Percentiles rank a stretch among this genome's conserved stretches.
phyloP scores from a whole-genome alignment of 2,329 filamentous ascomycete genomes.

The Trichoderma polysporum region DNA sequence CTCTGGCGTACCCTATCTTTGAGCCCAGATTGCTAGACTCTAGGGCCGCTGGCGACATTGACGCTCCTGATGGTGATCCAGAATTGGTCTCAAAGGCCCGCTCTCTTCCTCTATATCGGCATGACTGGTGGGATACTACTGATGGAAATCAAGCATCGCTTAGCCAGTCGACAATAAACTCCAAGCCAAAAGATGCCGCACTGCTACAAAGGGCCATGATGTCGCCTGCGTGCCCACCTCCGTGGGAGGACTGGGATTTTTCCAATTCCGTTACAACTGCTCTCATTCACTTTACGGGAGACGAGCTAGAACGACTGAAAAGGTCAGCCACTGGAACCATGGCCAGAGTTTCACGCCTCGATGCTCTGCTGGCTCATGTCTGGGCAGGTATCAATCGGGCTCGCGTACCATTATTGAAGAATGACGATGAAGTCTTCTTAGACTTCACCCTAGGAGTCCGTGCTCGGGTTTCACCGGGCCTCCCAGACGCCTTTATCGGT shows the following conservation, averaged over 20 bases:
- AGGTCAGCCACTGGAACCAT: not conserved
- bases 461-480: not conserved
- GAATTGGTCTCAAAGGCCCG: not conserved
- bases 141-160: not conserved
- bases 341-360: not conserved
- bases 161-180: not conserved
- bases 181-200: not conserved
- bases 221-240: not conserved
- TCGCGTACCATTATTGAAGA: not conserved
- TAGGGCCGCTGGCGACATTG: not conserved
- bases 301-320: not conserved
- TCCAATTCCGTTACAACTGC: not conserved
- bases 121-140: not conserved
- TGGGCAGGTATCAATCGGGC: not conserved
- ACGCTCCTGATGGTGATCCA: not conserved
- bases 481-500: not conserved
- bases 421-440: not conserved
- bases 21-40: not conserved
- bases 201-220: not conserved
- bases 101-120: not conserved
- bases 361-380: not conserved
- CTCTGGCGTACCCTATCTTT: not conserved
- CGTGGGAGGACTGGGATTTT: not conserved
- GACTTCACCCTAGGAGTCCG: not conserved
- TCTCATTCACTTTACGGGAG: not conserved